Evolutionary conservation across 306 rosid genomes (phyloP).

Genomic region (Cucurbita argyrosperma): DNA sequence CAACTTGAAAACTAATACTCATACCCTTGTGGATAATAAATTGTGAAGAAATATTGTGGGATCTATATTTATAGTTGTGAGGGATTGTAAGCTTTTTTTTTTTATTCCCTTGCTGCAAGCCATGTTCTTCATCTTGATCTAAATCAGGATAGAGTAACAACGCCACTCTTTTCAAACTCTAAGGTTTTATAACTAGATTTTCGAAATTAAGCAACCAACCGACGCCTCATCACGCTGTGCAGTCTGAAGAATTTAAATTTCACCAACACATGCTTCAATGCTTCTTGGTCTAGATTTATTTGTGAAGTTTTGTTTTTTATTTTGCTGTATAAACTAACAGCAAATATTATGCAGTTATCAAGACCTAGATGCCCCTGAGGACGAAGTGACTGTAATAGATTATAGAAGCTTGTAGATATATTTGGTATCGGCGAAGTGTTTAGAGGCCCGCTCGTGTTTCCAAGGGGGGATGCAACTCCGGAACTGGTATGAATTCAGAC

Average conservation of each 20-base stretch:
- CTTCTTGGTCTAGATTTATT: not conserved
- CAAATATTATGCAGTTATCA: slow-evolving; percentile 51
- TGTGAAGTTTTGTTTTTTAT: not conserved
- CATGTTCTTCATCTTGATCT: not conserved
- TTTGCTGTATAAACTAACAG: not conserved
- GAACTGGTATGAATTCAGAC: not conserved
- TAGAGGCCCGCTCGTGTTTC: not conserved
- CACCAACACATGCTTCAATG: not conserved
- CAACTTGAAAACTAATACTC: not conserved
- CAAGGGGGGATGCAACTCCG: not conserved
- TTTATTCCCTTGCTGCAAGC: not conserved
- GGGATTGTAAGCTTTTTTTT: not conserved
- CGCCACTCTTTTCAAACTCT: not conserved
- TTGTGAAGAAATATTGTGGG: not conserved
- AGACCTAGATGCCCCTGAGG: slow-evolving; percentile 94
- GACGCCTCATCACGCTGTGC: not conserved
- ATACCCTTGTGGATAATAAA: not conserved
- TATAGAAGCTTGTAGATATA: slow-evolving; percentile 75
- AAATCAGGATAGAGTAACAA: not conserved
- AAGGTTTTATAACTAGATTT: not conserved
- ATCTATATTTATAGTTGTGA: not conserved
- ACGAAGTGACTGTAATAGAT: slow-evolving; percentile 95
- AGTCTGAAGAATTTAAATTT: not conserved
- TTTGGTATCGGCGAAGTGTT: not conserved
- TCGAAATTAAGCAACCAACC: not conserved